A percentile compares a stretch with the other conserved stretches of the same genome.
Evolutionary conservation across 805 yeast species (phyloP).

Genomic region (Soucietia sequanensis): DNA sequence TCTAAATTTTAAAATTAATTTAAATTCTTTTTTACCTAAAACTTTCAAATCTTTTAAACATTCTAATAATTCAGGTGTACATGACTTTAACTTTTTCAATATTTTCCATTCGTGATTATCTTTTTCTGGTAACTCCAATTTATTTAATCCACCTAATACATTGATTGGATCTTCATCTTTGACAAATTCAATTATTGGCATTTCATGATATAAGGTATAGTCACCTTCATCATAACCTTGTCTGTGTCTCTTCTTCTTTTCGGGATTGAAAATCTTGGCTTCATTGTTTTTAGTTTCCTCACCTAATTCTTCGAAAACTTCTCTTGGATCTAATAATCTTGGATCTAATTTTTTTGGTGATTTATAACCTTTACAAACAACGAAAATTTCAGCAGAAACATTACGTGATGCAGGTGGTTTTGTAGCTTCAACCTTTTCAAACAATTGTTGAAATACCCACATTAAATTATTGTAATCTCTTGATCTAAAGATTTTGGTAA

Average conservation of each 20-base stretch:
- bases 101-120: constrained; percentile 70
- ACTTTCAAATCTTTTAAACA: constrained; percentile 92
- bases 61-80: constrained; percentile 74
- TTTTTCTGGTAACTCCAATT: constrained; percentile 55
- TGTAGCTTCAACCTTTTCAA: constrained; percentile 96
- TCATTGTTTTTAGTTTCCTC: constrained; percentile 72
- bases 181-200: constrained; percentile 78
- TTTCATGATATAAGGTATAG: constrained; percentile 63
- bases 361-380: constrained; percentile 92
- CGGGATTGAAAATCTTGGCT: constrained; percentile 93
- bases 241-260: constrained; percentile 83
- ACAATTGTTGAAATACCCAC: constrained; percentile 97
- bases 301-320: constrained; percentile 89
- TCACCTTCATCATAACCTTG: constrained; percentile 98
- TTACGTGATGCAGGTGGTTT: constrained; percentile 99
- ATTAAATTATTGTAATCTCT: constrained; percentile 94
- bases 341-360: constrained; percentile 97
- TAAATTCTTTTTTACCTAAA: constrained; percentile 91
- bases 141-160: constrained; percentile 70
- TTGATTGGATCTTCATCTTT: constrained; percentile 80
- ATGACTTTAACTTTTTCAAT: constrained; percentile 68
- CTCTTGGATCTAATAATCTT: constrained; percentile 83
- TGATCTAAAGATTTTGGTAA: constrained; percentile 97
- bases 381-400: constrained; percentile 98
- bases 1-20: constrained; percentile 83